Base-by-base conservation (phyloP, 2,329 filamentous ascomycete species). In the Pochonia chlamydosporia region DNA sequence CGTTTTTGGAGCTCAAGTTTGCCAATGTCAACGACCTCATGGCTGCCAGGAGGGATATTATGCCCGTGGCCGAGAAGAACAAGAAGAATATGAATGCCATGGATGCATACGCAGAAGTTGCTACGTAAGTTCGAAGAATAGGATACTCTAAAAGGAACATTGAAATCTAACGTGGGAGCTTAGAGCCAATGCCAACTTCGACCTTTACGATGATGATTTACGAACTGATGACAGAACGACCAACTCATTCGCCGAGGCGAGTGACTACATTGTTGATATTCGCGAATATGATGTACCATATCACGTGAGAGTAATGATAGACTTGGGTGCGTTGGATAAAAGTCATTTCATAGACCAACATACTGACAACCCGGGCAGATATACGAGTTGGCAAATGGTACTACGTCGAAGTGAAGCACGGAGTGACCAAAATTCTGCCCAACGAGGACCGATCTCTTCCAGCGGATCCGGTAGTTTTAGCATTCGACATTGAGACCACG, bases 241-340 rank as follows among this genome's bases (percentile, higher is more conserved):
- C 73, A 79, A 78, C 65, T 75, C 76, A 56, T 84, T 89, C 71
- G 76, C 84, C 57, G 91, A 97, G 68, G 90, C 92, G 49, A 96
- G 90, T 76, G 92, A 97, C 76, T 96, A 85, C 68, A 90, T 99
- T 77, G 81, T 96, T 71, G 95, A 99, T 78, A 95, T 99, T 66
- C 84, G 93, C 76, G 93, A 99, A 74, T 99, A 95, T 69, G 93
- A 99, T 70, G 95, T 99, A 60, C 95, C 93, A 55, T 99, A 99
- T 74, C 93, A 99, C 75, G 93, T 99, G 63, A 83, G 93, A 79
- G 92, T 99, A 71, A 88, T 95, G 69, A 99, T 99, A 71, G 93
- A 99, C 71, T 81, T 89, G 76, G 79, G 87, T 89, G 55, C 51
- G 63, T 54, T 5, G 5, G 8, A 3, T 42, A 28, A 14, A 11